Percentiles rank a stretch among this genome's conserved stretches.
These are phyloP conservation scores for Pichia gijzeniarum DNA, from an alignment of 805 yeast species.

Conservation along the genomic window DNA sequence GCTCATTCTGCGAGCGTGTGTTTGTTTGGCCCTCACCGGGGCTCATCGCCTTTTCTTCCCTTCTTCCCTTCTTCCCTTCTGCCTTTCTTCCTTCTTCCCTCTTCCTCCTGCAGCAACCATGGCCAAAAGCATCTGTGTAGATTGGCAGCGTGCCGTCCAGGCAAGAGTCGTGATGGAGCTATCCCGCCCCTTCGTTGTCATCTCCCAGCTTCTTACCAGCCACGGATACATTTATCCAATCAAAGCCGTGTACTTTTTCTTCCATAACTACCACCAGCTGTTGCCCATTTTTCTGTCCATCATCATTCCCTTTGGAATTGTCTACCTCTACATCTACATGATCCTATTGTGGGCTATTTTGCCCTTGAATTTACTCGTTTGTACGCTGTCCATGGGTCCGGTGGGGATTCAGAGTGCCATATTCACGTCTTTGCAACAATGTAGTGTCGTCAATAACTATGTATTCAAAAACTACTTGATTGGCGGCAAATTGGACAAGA, in stretches of 20 bases:
- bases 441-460: conserved; percentile 20
- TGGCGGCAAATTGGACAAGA: conserved; percentile 20
- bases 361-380: conserved; percentile 21
- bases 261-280: conserved; percentile 18
- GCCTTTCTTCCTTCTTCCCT: too few relatives aligned
- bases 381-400: conserved; percentile 23
- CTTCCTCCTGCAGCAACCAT: not conserved
- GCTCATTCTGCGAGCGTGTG: too few relatives aligned
- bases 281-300: conserved; percentile 24
- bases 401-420: conserved; percentile 23
- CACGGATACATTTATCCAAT: conserved; percentile 20
- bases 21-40: too few relatives aligned
- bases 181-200: conserved; percentile 18
- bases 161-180: conserved; percentile 19
- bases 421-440: conserved; percentile 23
- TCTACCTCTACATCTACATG: conserved; percentile 18
- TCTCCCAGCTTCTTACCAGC: conserved; percentile 14
- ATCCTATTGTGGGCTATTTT: conserved; percentile 18
- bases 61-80: too few relatives aligned
- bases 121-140: not conserved
- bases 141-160: conserved; percentile 12
- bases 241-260: conserved; percentile 24
- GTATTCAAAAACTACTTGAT: conserved; percentile 22
- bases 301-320: conserved; percentile 20
- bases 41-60: too few relatives aligned